Evolutionary conservation across 2,329 filamentous ascomycete genomes (phyloP), one percentile per base, ranked within the genome.

Genomic region (Hypoxylon sp.): DNA sequence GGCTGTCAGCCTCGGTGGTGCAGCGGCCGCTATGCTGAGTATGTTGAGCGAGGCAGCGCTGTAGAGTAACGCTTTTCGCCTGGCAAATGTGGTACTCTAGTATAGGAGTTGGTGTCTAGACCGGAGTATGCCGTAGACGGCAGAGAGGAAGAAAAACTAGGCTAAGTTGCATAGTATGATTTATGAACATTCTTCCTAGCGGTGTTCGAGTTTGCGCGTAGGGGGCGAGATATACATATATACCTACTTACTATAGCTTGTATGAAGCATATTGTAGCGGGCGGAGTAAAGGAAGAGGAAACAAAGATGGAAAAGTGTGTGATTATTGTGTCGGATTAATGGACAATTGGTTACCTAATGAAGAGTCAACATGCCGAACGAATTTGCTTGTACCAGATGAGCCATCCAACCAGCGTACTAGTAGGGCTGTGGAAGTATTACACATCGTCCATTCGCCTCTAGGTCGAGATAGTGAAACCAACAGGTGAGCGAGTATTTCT

Each of bases 1-100:
- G 1, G 87, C 86, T 0, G 88, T 87, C 4, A 85, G 88, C 0
- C 86, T 91, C 31, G 88, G 88, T 3, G 87, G 88, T 9, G 88
- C 87, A 0, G 88, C 88, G 0, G 87, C 85, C 2, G 88, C 86
- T 59, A 77, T 90, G 67, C 73, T 90, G 50, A 85, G 84, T 59
- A 87, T 90, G 1, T 77, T 90, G 33, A 84, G 85, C 3, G 87
- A 90, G 74, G 88, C 87, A 26, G 87, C 87, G 5, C 72, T 76
- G 51, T 76, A 74, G 63, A 9, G 39, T 35, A 22, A 11, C 22
- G 51, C 17, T 29, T 22, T 47, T 48, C 22, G 39, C 39, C 39
- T 37, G 17, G 50, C 17, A 29, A 31, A 29, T 24, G 29, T 47
- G 44, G 35, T 37, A 6, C 37, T 35, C 44, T 48, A 17, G 35